Evolutionary conservation across 164 flowering plant genomes (phyloP), one percentile per base, ranked within the genome.

Genomic region (Chimonanthus salicifolius): DNA sequence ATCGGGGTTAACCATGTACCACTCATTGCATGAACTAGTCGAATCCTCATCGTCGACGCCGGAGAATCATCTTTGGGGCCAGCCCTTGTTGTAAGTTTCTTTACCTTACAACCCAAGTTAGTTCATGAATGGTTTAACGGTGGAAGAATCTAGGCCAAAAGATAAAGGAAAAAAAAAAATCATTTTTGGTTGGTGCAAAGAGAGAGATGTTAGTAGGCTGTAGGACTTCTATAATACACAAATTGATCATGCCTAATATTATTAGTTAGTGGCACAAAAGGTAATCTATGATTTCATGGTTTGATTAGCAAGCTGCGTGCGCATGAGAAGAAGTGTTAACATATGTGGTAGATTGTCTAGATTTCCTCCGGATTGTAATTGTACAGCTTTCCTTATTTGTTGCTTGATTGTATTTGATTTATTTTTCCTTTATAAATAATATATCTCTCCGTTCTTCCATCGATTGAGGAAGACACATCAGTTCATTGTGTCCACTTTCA

Each of bases 31-130:
- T 13, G 81, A 76, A 7, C 80, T 85, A 2, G 75, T 74, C 7
- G 84, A 81, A 50, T 76, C 83, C 5, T 71, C 83, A 21, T 79
- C 85, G 1, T 73, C 82, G 1, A 68, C 62, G 0, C n/a, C 69
- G 1, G 82, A 84, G 72, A 83, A 74, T 77, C 82, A 84, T 60
- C 70, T 85, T 2, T 88, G 91, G 91, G 85, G 70, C 79, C 84
- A 86, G 65, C 82, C 85, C 62, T 65, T 88, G 4, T 69, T 81
- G 91, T 88, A 86, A 85, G 89, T 84, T 64, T 9, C 20, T 48
- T 49, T 9, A 13, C 47, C 68, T 9, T n/a, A 33, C 33, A 54
- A 21, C 49, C 66, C 60, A 51, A 58, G 16, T 69, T 68, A 9
- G 44, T 62, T 43, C 18, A 74, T 74, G 71, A 62, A 62, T 68